A percentile compares a stretch with the other conserved stretches of the same genome.
Conservation (phyloP, 768 basidiomycete species). For the Lepiota brunneoincarnata region DNA sequence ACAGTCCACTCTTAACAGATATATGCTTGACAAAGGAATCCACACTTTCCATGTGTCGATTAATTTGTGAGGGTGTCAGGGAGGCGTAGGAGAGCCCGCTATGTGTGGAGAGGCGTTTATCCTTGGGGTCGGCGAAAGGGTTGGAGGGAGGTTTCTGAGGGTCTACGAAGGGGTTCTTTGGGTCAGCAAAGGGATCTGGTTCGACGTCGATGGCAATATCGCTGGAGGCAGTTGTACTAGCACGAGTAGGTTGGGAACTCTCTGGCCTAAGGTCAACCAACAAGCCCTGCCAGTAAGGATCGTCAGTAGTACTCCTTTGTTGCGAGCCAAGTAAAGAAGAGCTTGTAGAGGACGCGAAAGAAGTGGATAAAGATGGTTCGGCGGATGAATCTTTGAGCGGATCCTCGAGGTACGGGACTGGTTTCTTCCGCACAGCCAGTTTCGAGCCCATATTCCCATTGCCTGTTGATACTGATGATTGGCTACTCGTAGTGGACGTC, state of each 20-base stretch:
- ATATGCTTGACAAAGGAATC: background rate
- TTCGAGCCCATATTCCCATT: background rate
- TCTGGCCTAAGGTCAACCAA: background rate
- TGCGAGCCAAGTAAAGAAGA: background rate
- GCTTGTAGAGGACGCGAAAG: background rate
- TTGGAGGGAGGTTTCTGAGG: background rate
- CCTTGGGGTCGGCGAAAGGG: background rate
- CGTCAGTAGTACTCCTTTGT: background rate
- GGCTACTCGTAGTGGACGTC: background rate
- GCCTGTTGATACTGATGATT: background rate
- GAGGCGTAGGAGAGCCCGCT: slow-evolving; percentile 6
- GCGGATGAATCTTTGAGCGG: background rate
- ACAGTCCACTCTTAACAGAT: slow-evolving; percentile 3
- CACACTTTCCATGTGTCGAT: background rate
- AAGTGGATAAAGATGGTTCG: background rate
- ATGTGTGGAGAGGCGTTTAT: background rate
- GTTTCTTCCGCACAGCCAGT: slow-evolving; percentile 4
- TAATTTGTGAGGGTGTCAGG: slow-evolving; percentile 3
- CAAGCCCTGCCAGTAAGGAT: background rate
- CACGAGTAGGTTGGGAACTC: background rate
- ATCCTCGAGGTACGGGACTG: slow-evolving; percentile 1
- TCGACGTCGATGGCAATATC: background rate
- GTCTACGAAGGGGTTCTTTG: slow-evolving; percentile 5
- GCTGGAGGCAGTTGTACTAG: background rate
- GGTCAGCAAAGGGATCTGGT: slow-evolving; percentile 4